Evolutionary conservation across 2,329 filamentous ascomycete species (phyloP), one percentile per base, ranked within the genome.

Genomic region (Exophiala mesophila): DNA sequence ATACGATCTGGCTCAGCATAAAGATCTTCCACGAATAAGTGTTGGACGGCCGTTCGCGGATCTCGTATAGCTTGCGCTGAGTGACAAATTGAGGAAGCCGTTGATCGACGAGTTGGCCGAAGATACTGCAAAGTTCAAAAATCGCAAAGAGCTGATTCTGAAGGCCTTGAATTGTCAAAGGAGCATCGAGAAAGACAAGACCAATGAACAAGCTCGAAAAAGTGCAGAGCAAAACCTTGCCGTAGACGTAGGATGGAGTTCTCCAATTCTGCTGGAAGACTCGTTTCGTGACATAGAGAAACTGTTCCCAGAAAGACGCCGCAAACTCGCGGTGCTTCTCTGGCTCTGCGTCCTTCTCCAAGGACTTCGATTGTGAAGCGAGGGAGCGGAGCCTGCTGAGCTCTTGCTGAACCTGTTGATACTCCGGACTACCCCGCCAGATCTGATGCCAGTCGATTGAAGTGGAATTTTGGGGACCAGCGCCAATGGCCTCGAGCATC

Each of bases 1-100:
- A 81, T 3, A 83, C 37, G 41, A 87, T 75, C 57, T 85, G 84
- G 56, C 80, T 75, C 2, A 82, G 64, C 59, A 88, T 73, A 63
- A 88, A 88, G 0, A 74, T 80, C 52, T 77, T 72, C 83, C 84
- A 88, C 0, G 79, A 84, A 65, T 88, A 88, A 0, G 79, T 72
- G 55, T 85, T 85, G 60, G 74, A 78, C 0, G 80, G 74, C 3
- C 74, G 67, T 53, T 80, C 76, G 40, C 75, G 74, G 10, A 69
- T 72, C 60, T 79, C 76, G 59, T 78, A 79, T 3, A 80, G 63
- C 2, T 72, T 68, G 37, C 76, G 70, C 55, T 78, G 74, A 2
- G 69, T 74, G 37, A 75, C 65, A 55, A 79, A 80, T 30, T 74
- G 64, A 1, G 76, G 76, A 63, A 78, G 75, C 47, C 77, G 76